These are phyloP conservation scores for Aciculoconidium aculeatum DNA, from an alignment of 805 yeast species.

Conservation along the genomic window DNA sequence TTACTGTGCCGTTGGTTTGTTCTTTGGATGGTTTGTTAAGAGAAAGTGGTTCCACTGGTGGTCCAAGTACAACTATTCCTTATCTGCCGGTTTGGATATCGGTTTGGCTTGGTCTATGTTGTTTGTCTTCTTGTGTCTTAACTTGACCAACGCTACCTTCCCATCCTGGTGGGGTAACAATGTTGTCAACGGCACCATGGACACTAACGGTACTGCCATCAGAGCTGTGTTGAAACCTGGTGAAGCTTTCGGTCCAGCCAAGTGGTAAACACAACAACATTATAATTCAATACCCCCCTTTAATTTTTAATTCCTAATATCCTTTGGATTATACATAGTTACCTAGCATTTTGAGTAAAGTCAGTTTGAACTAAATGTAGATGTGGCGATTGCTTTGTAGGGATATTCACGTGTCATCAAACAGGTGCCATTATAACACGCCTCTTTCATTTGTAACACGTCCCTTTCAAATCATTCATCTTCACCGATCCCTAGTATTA, in stretches of 20 bases:
- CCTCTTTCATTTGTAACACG: too few species aligned
- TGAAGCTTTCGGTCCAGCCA: slow-evolving; percentile 41
- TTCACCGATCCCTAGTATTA: too few species aligned
- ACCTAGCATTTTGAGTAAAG: too few species aligned
- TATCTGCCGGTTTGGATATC: slow-evolving; percentile 41
- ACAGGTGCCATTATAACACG: too few species aligned
- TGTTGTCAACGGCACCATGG: slow-evolving; percentile 37
- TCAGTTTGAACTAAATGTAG: too few species aligned
- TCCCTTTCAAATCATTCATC: too few species aligned
- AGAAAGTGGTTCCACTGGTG: slow-evolving; percentile 39
- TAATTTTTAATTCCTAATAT: neutral
- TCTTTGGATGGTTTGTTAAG: slow-evolving; percentile 35
- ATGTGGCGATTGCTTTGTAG: too few species aligned
- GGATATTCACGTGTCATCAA: too few species aligned
- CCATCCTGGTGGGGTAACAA: slow-evolving; percentile 65
- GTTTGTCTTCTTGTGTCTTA: slow-evolving; percentile 20
- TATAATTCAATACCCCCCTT: slow-evolving; percentile 4
- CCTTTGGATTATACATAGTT: slow-evolving; percentile 1
- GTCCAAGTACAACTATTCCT: slow-evolving; percentile 39
- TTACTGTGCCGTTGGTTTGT: slow-evolving; percentile 36
- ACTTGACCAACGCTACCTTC: slow-evolving; percentile 13
- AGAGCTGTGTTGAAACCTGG: slow-evolving; percentile 32
- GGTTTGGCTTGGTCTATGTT: slow-evolving; percentile 32
- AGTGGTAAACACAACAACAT: slow-evolving; percentile 34
- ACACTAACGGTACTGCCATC: slow-evolving; percentile 27